Evolutionary conservation across 2,329 filamentous ascomycete species (phyloP).

Genomic region (Venturia carpophila): DNA sequence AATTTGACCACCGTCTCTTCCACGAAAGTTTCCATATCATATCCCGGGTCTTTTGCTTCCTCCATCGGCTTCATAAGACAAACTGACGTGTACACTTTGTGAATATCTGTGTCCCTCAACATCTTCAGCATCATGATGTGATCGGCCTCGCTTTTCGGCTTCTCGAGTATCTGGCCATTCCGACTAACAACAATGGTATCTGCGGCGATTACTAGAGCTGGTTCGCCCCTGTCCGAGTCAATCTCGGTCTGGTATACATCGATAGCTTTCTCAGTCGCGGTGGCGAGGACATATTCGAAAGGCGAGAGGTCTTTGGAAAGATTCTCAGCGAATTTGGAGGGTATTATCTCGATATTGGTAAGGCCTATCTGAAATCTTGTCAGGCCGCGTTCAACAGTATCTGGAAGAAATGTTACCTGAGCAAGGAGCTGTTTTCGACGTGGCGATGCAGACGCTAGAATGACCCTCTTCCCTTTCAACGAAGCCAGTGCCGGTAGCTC

Average conservation of each 20-base stretch:
- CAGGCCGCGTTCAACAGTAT: conserved; percentile 6
- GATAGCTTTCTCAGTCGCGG: conserved; percentile 74
- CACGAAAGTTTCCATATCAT: conserved; percentile 69
- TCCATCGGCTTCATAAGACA: conserved; percentile 74
- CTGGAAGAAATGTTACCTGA: conserved; percentile 42
- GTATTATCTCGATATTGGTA: conserved; percentile 70
- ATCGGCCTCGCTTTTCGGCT: conserved; percentile 72
- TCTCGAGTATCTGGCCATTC: conserved; percentile 76
- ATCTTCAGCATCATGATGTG: conserved; percentile 78
- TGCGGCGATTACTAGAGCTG: conserved; percentile 76
- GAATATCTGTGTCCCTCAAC: conserved; percentile 62
- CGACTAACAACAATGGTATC: conserved; percentile 82
- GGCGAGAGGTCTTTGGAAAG: conserved; percentile 72
- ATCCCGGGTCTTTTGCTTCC: conserved; percentile 76
- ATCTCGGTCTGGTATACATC: conserved; percentile 59
- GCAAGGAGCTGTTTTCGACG: conserved; percentile 73
- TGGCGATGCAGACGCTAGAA: conserved; percentile 86
- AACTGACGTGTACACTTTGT: conserved; percentile 58
- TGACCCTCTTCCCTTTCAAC: conserved; percentile 70
- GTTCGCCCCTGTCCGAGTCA: conserved; percentile 56
- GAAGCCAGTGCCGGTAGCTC: conserved; percentile 70
- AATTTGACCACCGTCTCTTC: conserved; percentile 93
- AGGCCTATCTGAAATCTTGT: conserved; percentile 58
- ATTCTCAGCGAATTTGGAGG: conserved; percentile 78
- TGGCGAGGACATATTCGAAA: conserved; percentile 84